phyloP scores from a whole-genome alignment of 1,284 basidiomycete genomes.

The Malassezia nana region DNA sequence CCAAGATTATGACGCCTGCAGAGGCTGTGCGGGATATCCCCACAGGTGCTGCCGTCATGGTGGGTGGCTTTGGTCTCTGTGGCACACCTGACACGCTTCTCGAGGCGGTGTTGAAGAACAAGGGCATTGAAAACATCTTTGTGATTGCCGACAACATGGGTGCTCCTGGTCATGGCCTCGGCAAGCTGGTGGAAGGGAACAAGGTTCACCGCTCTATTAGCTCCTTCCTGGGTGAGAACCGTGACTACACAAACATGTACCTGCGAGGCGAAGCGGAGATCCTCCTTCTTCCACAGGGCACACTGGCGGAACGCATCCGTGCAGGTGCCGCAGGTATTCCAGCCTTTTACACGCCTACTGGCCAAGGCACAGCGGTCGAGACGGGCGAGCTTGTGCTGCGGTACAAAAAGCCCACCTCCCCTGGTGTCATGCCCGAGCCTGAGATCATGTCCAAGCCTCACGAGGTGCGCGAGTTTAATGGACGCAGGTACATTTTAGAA shows the following conservation, averaged over 20 bases:
- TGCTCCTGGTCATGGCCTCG: conserved; percentile 36
- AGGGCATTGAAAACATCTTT: conserved; percentile 32
- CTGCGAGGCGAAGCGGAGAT: conserved; percentile 37
- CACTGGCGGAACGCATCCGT: conserved; percentile 78
- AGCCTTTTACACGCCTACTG: conserved; percentile 89
- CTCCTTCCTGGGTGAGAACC: conserved; percentile 46
- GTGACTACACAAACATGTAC: conserved; percentile 41
- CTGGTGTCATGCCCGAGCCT: conserved; percentile 11
- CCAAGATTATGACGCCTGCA: conserved; percentile 32
- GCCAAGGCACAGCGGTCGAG: conserved; percentile 52
- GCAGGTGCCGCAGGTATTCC: conserved; percentile 90
- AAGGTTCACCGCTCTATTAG: conserved; percentile 40
- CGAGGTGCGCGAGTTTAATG: conserved; percentile 68
- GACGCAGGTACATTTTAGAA: conserved; percentile 75
- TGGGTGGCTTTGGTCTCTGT: conserved; percentile 45
- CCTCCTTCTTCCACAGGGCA: conserved; percentile 50
- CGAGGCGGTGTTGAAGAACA: conserved; percentile 27
- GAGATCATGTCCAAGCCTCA: neutral
- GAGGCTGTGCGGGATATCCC: conserved; percentile 42
- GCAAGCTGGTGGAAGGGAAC: conserved; percentile 27
- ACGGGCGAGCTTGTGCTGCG: conserved; percentile 49
- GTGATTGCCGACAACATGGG: conserved; percentile 46
- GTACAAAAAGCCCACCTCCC: conserved; percentile 33
- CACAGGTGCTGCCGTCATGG: conserved; percentile 32
- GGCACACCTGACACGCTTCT: conserved; percentile 46